Base-by-base conservation (phyloP, 352 stramenopile genomes). In the Phytophthora rubi region DNA sequence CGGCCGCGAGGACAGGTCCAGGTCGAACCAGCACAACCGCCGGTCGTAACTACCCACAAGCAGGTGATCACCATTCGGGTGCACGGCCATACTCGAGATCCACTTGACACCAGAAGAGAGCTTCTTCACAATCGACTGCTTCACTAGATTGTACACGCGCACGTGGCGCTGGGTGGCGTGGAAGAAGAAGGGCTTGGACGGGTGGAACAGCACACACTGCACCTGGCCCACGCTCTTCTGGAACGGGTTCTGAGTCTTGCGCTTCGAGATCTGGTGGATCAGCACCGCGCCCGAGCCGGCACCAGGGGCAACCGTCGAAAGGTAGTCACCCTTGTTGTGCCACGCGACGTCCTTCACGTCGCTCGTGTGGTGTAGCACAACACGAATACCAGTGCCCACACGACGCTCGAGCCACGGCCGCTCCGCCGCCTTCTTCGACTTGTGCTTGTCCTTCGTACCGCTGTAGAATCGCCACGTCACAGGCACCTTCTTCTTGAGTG, bases 271-370 rank as follows among this genome's bases (percentile, higher is more conserved):
- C 76, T 99, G 97, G 76, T 99, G 98, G 71, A 99, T 99, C 45
- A 99, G 81, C 62, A 99, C 97, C 5, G 97, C 86, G 18, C 92
- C 89, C 3, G 96, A 81, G 15, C 88, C 86, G 12, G 93, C 95
- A 32, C 91, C 90, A 1, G 96, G 97, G 45, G 86, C 89, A 42
- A 99, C 90, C 1, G 95, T 99, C 32, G 97, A 92, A 56, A 99
- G 90, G 81, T 99, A 99, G 77, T 99, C 98, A 16, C 98, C 98
- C 88, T 99, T 99, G 69, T 91, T 76, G 76, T 99, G 98, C 98
- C 98, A 99, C 51, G 89, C 77, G 13, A 99, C 84, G 57, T 95
- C 92, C 61, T 95, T 93, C 47, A 99, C 92, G 53, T 98, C 88
- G 16, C 79, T 88, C 54, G 92, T 94, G 74, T 97, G 90, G 71